phyloP scores from a whole-genome alignment of 2,329 filamentous ascomycete genomes.

The Zymoseptoria passerinii region DNA sequence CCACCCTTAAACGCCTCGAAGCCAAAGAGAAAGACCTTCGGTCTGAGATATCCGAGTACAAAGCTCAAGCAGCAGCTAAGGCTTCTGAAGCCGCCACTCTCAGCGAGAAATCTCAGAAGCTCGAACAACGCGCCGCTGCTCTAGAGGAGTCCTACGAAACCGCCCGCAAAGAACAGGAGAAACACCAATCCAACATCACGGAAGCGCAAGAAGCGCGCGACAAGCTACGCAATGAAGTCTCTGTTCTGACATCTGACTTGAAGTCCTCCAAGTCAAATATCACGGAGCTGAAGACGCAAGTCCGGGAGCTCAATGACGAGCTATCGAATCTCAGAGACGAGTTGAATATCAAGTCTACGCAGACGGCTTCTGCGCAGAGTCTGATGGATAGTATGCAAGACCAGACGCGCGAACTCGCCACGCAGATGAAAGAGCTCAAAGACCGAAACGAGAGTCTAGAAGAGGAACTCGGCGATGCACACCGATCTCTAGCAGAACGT shows the following conservation, averaged over 20 bases:
- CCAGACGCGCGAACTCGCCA: slow-evolving; percentile 76
- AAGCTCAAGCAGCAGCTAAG: slow-evolving; percentile 62
- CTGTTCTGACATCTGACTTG: slow-evolving; percentile 64
- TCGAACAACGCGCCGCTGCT: slow-evolving; percentile 61
- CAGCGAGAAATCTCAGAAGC: slow-evolving; percentile 68
- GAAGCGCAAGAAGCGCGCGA: slow-evolving; percentile 68
- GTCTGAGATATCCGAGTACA: slow-evolving; percentile 61
- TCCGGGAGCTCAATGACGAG: slow-evolving; percentile 60
- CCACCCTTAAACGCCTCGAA: slow-evolving; percentile 68
- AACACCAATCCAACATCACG: slow-evolving; percentile 68
- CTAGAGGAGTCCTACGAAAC: slow-evolving; percentile 72
- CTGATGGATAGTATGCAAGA: slow-evolving; percentile 88
- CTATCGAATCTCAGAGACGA: slow-evolving; percentile 65
- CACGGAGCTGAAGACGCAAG: slow-evolving; percentile 66
- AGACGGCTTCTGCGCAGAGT: slow-evolving; percentile 77
- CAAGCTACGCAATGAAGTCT: slow-evolving; percentile 60
- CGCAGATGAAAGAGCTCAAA: slow-evolving; percentile 84
- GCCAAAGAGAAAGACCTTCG: slow-evolving; percentile 73
- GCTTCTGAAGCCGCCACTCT: slow-evolving; percentile 70
- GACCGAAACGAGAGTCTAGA: slow-evolving; percentile 77
- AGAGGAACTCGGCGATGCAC: slow-evolving; percentile 83
- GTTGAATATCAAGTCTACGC: slow-evolving; percentile 71
- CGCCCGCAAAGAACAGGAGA: slow-evolving; percentile 67
- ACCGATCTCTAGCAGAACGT: slow-evolving; percentile 76
- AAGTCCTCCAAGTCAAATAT: slow-evolving; percentile 48